These are phyloP conservation scores for Dittrichia graveolens DNA, from an alignment of 129 eudicot species.

Conservation along the genomic window DNA sequence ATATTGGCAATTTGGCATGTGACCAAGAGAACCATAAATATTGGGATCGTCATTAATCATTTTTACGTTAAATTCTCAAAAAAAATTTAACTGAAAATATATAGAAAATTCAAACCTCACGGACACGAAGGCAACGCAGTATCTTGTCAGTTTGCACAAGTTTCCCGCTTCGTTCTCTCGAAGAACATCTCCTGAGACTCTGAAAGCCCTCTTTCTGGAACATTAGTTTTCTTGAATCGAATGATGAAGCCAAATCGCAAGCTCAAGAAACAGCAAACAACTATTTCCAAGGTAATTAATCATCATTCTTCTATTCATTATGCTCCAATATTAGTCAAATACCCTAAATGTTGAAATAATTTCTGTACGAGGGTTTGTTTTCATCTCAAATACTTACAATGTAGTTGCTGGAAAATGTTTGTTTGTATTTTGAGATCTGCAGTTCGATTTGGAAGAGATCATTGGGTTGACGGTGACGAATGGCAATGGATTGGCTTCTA, in stretches of 20 bases:
- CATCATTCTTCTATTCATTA: not conserved
- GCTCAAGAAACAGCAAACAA: slow-evolving; percentile 43
- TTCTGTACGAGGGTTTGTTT: not conserved
- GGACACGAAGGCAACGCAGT: not conserved
- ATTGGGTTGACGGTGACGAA: slow-evolving; percentile 64
- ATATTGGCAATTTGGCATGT: no score
- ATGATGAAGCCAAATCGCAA: slow-evolving; percentile 51
- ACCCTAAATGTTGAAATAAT: slow-evolving; percentile 1
- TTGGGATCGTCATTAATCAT: no score
- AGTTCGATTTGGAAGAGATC: slow-evolving; percentile 66
- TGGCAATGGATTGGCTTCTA: slow-evolving; percentile 60
- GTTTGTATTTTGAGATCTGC: slow-evolving; percentile 31
- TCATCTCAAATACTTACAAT: slow-evolving; percentile 1
- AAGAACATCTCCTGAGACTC: not conserved
- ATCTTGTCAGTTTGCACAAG: slow-evolving; percentile 13
- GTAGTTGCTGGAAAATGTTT: not conserved
- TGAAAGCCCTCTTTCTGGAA: slow-evolving; percentile 1
- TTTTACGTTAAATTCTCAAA: no score
- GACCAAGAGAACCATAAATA: no score
- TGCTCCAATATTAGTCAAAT: not conserved
- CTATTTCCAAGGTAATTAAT: slow-evolving; percentile 41
- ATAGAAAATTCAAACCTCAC: no score
- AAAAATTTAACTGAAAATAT: no score
- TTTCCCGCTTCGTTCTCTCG: slow-evolving; percentile 24
- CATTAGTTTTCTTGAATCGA: not conserved